Percentiles rank a stretch among this genome's conserved stretches.
These are phyloP conservation scores for Plasmodium gallinaceum DNA, from an alignment of 169 alveolate genomes.

Conservation along the genomic window DNA sequence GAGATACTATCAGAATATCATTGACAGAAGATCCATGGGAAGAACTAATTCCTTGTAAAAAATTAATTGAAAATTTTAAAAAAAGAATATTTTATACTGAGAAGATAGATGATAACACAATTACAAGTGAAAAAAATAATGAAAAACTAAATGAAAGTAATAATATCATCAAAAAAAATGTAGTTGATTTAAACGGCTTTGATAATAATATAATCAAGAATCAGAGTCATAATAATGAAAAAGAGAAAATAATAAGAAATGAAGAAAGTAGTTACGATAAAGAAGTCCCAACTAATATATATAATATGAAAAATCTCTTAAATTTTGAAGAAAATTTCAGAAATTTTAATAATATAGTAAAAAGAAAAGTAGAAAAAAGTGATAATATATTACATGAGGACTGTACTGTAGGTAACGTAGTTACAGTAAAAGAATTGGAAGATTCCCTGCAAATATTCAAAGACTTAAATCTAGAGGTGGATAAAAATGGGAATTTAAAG, in stretches of 20 bases:
- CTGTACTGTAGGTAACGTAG: constrained; percentile 56
- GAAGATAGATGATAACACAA: background rate
- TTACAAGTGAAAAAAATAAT: background rate
- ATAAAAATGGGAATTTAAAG: constrained; percentile 62
- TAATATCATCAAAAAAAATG: background rate
- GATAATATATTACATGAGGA: constrained; percentile 64
- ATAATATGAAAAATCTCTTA: background rate
- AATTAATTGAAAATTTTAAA: constrained; percentile 69
- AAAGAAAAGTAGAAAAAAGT: constrained; percentile 78
- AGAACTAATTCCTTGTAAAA: constrained; percentile 83
- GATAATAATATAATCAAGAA: background rate
- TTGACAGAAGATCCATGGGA: constrained; percentile 91
- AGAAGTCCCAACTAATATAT: constrained; percentile 19
- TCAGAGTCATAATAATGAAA: constrained; percentile 24
- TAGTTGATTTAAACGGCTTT: background rate
- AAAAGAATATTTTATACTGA: constrained; percentile 39
- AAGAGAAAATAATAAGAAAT: background rate
- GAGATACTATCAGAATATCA: constrained; percentile 91
- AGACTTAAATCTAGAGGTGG: constrained; percentile 68
- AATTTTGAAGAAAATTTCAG: constrained; percentile 59
- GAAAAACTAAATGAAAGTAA: background rate
- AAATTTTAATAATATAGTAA: constrained; percentile 78
- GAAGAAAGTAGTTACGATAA: constrained; percentile 17
- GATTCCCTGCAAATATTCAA: constrained; percentile 65
- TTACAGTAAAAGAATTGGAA: constrained; percentile 62